Base-by-base conservation (phyloP, 1,284 basidiomycete species). In the Omphalotus olearius region DNA sequence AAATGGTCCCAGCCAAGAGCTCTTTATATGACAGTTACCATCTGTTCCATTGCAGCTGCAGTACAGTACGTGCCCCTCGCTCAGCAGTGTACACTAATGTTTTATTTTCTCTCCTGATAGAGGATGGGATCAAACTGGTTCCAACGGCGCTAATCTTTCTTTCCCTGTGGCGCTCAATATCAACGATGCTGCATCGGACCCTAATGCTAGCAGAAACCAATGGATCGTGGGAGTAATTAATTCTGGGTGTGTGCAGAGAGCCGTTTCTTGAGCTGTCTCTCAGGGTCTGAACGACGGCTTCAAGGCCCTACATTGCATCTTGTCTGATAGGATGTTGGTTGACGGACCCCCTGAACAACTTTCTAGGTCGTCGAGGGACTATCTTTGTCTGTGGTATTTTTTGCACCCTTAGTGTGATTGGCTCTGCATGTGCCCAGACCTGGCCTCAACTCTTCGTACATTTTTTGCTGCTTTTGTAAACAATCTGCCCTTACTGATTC, bases 341-440 rank as follows among this genome's bases (percentile, higher is more conserved):
- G 4, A 74, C 73, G 4, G 74, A 76, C 57, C 76, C 75, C 28
- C 61, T 78, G 41, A 78, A 78, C 55, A 59, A 72, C 57, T 69
- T 61, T 45, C 74, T 88, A 50, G 75, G 84, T 38, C 82, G 87
- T 57, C 79, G 86, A 41, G 86, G 86, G 11, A 78, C 79, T 6
- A 80, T 90, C 53, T 88, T 88, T 64, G 68, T 86, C 66, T 79
- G 80, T 44, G 83, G 79, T 23, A 66, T 79, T 45, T 74, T 85
- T 62, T 80, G 66, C 57, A 76, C 80, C 9, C 60, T 81, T 37
- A 72, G 78, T n/a, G 79, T 81, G 39, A 81, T 91, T 59, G 81
- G 78, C 41, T 75, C 75, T 23, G 85, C 67, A 6, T 64, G 80
- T 47, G 71, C 76, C 0, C 74, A 82, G 54, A 78, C 74, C 33